A percentile compares a stretch with the other conserved stretches of the same genome.
phyloP scores from a whole-genome alignment of 1,139 yeast species.

The Magnusiomyces tetraspermus region DNA sequence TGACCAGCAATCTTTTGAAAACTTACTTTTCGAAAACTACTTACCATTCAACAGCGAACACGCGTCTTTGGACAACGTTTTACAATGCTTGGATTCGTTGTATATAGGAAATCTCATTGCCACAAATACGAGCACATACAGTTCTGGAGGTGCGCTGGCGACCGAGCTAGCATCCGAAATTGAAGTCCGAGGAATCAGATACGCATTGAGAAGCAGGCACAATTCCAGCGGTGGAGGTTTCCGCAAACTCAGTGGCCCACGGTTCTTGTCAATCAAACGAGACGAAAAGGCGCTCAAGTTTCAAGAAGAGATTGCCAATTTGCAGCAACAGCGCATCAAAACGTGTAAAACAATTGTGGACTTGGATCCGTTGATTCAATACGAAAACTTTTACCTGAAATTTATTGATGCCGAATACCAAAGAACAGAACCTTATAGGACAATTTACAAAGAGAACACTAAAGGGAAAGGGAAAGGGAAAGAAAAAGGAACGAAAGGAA shows the following conservation, averaged over 20 bases:
- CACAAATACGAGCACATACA: constrained; percentile 1
- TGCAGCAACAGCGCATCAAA: not conserved
- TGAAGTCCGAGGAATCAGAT: constrained; percentile 11
- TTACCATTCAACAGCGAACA: constrained; percentile 24
- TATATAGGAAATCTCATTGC: constrained; percentile 8
- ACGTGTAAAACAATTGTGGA: not conserved
- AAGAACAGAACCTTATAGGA: too few relatives aligned
- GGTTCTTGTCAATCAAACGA: not conserved
- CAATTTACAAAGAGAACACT: too few relatives aligned
- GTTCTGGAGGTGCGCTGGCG: constrained; percentile 6
- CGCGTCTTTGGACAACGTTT: constrained; percentile 19
- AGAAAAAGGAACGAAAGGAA: too few relatives aligned
- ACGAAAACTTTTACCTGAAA: constrained; percentile 9
- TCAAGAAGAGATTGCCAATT: not conserved
- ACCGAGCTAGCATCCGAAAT: constrained; percentile 12
- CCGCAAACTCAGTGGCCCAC: not conserved
- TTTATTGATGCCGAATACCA: not conserved
- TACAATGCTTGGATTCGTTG: constrained; percentile 24
- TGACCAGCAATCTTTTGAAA: constrained; percentile 21
- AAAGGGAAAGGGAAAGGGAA: too few relatives aligned
- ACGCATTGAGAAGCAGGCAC: not conserved
- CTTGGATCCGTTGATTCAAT: constrained; percentile 1
- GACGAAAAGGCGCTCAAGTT: not conserved
- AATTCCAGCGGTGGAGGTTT: not conserved
- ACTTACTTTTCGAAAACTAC: constrained; percentile 33